These are phyloP conservation scores for Rutstroemia sp. DNA, from an alignment of 2,329 filamentous ascomycete species.

Conservation along the genomic window DNA sequence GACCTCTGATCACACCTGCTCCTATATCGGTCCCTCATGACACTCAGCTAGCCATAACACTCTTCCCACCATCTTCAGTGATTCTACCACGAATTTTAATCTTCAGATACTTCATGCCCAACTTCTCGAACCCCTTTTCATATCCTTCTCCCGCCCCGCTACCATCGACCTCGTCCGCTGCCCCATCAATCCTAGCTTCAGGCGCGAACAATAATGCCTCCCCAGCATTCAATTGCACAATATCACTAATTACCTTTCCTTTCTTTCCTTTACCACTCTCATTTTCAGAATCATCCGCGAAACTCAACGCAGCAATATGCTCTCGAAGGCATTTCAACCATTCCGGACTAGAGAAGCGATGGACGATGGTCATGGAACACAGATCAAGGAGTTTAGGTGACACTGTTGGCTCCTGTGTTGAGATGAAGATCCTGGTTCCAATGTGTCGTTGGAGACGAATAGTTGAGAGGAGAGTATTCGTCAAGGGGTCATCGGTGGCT, in stretches of 20 bases:
- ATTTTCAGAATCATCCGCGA: constrained; percentile 14
- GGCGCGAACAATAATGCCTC: constrained; percentile 43
- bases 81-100: neutral
- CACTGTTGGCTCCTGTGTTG: constrained; percentile 71
- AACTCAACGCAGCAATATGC: constrained; percentile 40
- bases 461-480: constrained; percentile 50
- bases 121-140: neutral
- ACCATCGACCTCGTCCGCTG: constrained; percentile 22
- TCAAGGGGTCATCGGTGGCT: constrained; percentile 51
- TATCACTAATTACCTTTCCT: constrained; percentile 34
- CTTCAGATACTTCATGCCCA: neutral
- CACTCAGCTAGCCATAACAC: neutral
- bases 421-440: constrained; percentile 59
- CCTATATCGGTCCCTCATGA: no score
- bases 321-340: constrained; percentile 39
- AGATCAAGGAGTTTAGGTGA: constrained; percentile 62
- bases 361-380: constrained; percentile 64
- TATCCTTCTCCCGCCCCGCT: constrained; percentile 30
- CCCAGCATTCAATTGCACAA: constrained; percentile 40
- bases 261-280: constrained; percentile 3
- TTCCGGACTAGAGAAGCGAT: constrained; percentile 60
- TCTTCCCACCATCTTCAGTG: neutral
- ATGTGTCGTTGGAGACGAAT: constrained; percentile 67
- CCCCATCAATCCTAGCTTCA: constrained; percentile 32
- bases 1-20: no score